Evolutionary conservation across 441 rosid species (phyloP).

Genomic region (Erysimum cheiri): DNA sequence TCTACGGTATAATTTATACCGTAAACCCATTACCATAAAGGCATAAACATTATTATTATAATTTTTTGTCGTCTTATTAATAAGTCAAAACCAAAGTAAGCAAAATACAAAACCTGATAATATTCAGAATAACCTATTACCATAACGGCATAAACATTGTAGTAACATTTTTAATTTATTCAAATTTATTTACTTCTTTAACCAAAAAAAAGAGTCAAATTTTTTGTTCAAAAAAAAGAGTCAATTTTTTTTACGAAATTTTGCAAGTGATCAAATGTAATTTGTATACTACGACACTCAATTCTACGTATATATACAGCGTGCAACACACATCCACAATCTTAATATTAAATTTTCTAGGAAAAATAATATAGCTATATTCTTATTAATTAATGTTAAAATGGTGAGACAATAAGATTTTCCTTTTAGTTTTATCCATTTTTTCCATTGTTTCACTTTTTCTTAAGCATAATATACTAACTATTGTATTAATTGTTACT

Average conservation of each 20-base stretch:
- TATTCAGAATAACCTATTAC: neutral
- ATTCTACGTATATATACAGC: neutral
- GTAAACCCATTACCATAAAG: neutral
- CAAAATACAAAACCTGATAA: too few species aligned
- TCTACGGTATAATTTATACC: too few species aligned
- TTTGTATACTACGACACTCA: neutral
- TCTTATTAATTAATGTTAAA: neutral
- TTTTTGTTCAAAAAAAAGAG: too few species aligned
- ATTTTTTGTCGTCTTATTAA: too few species aligned
- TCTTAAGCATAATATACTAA: neutral
- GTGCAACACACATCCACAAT: neutral
- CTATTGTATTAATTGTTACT: neutral
- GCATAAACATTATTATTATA: neutral
- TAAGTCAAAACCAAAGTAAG: too few species aligned
- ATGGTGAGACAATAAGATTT: conserved; percentile 14
- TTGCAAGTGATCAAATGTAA: neutral
- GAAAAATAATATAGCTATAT: neutral
- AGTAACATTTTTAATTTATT: neutral
- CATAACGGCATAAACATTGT: neutral
- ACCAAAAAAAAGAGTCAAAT: too few species aligned
- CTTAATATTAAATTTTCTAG: neutral
- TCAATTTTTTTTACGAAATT: neutral
- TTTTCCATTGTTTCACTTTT: neutral
- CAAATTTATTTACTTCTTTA: conserved; percentile 1
- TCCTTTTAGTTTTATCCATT: neutral